Evolutionary conservation across 768 basidiomycete genomes (phyloP), one percentile per base, ranked within the genome.

Genomic region (Boletus speciosus): DNA sequence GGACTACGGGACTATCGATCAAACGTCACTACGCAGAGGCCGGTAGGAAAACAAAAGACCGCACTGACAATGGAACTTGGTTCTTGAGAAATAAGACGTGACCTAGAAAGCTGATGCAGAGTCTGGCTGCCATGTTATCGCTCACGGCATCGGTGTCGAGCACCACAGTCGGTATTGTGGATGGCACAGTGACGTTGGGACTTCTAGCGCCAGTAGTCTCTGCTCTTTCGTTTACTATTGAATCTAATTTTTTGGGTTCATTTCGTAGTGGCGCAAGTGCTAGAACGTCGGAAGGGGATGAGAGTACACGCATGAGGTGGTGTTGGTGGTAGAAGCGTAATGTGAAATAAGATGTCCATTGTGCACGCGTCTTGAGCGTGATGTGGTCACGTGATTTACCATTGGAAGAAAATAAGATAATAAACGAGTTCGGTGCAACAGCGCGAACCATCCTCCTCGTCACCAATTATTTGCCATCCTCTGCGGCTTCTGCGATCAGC

Each of bases 1-100:
- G 88, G n/a, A 74, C 65, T 6, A 90, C 74, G 6, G 88, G 88
- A 42, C 88, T 88, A 50, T 49, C 14, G n/a, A 44, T 19, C 2
- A 38, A 25, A 41, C 8, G 39, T 57, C 34, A 53, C 9, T 6
- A 47, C 16, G 3, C 14, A 14, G 7, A 10, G 11, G 34, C 14
- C 1, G 10, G 34, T 0, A 47, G 15, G 12, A 44, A 12, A 32
- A 47, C 19, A 11, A 43, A 16, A 4, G n/a, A 37, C 2, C 23
- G 25, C 5, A 79, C 88, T 70, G 62, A 90, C 88, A 90, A 83
- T 1, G 88, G 89, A 0, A 90, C 75, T 61, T 91, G 89, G 57
- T 80, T 85, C 66, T 91, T 92, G 51, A 91, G 72, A 63, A 88
- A 92, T 16, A 91, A 66, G 2, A 90, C 77, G 63, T 90, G 88